A percentile compares a stretch with the other conserved stretches of the same genome.
These are phyloP conservation scores for Paecilomyces formosus DNA, from an alignment of 2,329 filamentous ascomycete genomes.

Conservation along the genomic window DNA sequence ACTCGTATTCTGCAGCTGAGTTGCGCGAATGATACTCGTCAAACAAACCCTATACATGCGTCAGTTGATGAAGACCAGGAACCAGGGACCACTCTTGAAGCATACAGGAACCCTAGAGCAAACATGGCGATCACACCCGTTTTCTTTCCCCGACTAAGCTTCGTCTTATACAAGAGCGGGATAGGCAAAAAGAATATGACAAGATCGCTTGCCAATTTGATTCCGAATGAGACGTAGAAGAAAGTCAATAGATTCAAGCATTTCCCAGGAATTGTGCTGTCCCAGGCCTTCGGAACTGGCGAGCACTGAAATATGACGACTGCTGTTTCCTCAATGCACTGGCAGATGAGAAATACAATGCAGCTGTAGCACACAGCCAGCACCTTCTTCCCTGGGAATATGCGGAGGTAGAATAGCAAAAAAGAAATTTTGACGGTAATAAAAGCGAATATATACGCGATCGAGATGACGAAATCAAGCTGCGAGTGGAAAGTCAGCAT, in stretches of 20 bases:
- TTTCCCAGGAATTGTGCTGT: conserved; percentile 6
- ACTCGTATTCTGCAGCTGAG: conserved; percentile 10
- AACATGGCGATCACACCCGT: conserved; percentile 14
- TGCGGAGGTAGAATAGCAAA: conserved; percentile 14
- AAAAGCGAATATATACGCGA: conserved; percentile 20
- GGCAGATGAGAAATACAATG: conserved; percentile 42
- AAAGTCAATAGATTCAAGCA: conserved; percentile 9
- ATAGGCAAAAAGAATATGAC: conserved; percentile 12
- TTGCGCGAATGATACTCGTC: conserved; percentile 13
- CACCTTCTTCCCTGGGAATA: conserved; percentile 13
- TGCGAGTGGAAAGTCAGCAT: not conserved
- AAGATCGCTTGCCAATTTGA: conserved; percentile 11
- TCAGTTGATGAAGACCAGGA: not conserved
- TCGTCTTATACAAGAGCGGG: conserved; percentile 8
- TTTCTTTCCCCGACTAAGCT: conserved; percentile 10
- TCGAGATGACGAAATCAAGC: conserved; percentile 13
- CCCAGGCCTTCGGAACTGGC: conserved; percentile 13
- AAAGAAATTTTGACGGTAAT: conserved; percentile 22
- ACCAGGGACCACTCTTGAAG: too few relatives aligned
- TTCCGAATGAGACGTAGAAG: conserved; percentile 12
- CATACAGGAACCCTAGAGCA: conserved; percentile 12
- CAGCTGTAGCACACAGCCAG: conserved; percentile 8
- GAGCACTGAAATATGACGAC: conserved; percentile 42
- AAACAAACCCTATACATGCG: conserved; percentile 8
- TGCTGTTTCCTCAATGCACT: conserved; percentile 64